phyloP scores from a whole-genome alignment of 371 early-diverging fungal species.

The Zopfochytrium polystomum region DNA sequence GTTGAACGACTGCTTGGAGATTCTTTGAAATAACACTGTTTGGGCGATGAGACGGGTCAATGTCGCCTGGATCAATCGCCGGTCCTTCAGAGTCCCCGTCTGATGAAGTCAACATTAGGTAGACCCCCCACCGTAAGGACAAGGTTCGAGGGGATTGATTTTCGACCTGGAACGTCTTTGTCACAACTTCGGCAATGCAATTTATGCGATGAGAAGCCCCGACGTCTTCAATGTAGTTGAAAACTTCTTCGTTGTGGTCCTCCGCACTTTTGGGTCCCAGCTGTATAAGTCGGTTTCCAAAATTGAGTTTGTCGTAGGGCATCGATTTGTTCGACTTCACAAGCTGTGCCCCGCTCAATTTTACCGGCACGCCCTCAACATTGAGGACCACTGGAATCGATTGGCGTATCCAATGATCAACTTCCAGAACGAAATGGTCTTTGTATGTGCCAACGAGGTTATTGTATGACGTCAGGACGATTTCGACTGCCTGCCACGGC shows the following conservation, averaged over 20 bases:
- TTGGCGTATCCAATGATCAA: constrained; percentile 35
- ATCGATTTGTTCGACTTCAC: constrained; percentile 20
- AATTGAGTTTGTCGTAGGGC: constrained; percentile 38
- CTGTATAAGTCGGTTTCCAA: constrained; percentile 41
- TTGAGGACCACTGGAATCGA: constrained; percentile 35
- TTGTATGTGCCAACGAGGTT: constrained; percentile 46
- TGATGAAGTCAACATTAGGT: constrained; percentile 23
- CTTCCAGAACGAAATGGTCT: constrained; percentile 38
- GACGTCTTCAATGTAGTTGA: background rate
- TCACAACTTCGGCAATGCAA: constrained; percentile 10
- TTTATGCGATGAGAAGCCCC: background rate
- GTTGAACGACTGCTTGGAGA: too few species aligned
- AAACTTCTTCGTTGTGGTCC: background rate
- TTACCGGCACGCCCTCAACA: constrained; percentile 46
- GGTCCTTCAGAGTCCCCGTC: background rate
- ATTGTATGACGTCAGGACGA: constrained; percentile 44
- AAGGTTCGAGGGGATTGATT: constrained; percentile 48
- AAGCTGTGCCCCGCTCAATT: constrained; percentile 46
- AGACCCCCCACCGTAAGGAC: constrained; percentile 34
- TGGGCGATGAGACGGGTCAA: too few species aligned
- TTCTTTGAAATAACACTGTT: too few species aligned
- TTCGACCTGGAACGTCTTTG: constrained; percentile 38
- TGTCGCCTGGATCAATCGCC: too few species aligned
- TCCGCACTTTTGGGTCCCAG: constrained; percentile 19
- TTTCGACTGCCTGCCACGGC: constrained; percentile 39